These are phyloP conservation scores for Chlorophyllum brunneum DNA, from an alignment of 768 basidiomycete species.

Conservation along the genomic window DNA sequence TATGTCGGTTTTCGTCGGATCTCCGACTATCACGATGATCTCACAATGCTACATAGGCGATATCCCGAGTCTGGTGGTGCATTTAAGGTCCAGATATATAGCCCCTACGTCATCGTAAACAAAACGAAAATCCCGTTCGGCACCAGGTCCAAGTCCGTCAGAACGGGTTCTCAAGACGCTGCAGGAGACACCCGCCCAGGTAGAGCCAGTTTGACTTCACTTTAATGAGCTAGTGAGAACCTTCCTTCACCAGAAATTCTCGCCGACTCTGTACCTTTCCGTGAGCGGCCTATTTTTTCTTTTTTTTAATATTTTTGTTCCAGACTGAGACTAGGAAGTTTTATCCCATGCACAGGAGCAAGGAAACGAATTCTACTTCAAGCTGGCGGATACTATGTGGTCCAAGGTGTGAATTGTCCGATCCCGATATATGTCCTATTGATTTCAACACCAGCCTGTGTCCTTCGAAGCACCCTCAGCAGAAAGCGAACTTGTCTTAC, in stretches of 20 bases:
- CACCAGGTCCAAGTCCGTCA: constrained; percentile 63
- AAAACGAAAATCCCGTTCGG: constrained; percentile 86
- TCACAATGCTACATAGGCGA: constrained; percentile 36
- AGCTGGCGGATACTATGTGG: constrained; percentile 81
- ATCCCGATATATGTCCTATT: background rate
- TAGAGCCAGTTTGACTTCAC: constrained; percentile 25
- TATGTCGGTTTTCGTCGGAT: constrained; percentile 51
- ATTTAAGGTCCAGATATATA: constrained; percentile 93
- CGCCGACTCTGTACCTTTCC: constrained; percentile 64
- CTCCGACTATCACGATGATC: background rate
- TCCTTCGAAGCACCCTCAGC: constrained; percentile 90
- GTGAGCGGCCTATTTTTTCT: constrained; percentile 42
- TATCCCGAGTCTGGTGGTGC: constrained; percentile 91
- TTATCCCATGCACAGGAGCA: constrained; percentile 79
- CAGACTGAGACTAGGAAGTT: constrained; percentile 44
- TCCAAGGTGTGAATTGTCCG: constrained; percentile 57
- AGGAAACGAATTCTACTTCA: constrained; percentile 82
- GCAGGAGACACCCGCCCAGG: constrained; percentile 77
- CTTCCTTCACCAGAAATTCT: constrained; percentile 25
- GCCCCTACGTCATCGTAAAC: constrained; percentile 87
- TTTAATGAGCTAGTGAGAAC: background rate
- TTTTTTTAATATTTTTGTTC: too few species aligned
- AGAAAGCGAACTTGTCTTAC: constrained; percentile 77
- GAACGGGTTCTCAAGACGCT: constrained; percentile 67
- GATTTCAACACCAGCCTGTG: constrained; percentile 47